These are phyloP conservation scores for Trichosporon sp. DNA, from an alignment of 1,284 basidiomycete species.

Conservation along the genomic window DNA sequence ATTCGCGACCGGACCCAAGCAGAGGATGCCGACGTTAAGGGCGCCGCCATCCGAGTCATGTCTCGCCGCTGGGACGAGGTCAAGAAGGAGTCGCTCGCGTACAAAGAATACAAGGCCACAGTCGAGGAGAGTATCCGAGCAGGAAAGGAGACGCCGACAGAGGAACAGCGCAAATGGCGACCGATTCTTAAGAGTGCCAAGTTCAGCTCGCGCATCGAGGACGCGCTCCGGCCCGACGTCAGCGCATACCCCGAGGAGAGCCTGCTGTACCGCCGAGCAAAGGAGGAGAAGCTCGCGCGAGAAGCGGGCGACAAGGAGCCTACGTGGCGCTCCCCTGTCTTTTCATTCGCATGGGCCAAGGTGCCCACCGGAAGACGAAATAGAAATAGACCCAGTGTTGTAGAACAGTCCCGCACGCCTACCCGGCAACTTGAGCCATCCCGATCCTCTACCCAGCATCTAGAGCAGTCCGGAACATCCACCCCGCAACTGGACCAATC, in stretches of 20 bases:
- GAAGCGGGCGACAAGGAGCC: neutral
- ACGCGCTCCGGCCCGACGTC: slow-evolving; percentile 21
- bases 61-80: slow-evolving; percentile 1
- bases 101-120: neutral
- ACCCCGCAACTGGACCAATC: neutral
- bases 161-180: slow-evolving; percentile 5
- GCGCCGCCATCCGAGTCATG: slow-evolving; percentile 3
- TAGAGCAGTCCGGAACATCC: too few species aligned
- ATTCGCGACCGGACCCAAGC: slow-evolving; percentile 10
- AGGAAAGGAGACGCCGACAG: neutral
- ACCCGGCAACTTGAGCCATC: neutral
- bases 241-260: slow-evolving; percentile 18
- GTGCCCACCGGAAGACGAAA: neutral
- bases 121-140: slow-evolving; percentile 4
- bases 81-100: slow-evolving; percentile 22
- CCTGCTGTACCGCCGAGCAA: slow-evolving; percentile 21
- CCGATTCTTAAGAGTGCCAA: neutral
- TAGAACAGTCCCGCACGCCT: neutral
- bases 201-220: slow-evolving; percentile 24
- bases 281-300: slow-evolving; percentile 13
- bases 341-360: slow-evolving; percentile 6
- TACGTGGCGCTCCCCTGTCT: slow-evolving; percentile 6
- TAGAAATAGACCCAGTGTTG: slow-evolving; percentile 8
- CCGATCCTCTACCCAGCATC: neutral
- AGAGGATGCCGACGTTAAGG: neutral